These are phyloP conservation scores for Vinca major DNA, from an alignment of 305 asterid genomes.

Conservation along the genomic window DNA sequence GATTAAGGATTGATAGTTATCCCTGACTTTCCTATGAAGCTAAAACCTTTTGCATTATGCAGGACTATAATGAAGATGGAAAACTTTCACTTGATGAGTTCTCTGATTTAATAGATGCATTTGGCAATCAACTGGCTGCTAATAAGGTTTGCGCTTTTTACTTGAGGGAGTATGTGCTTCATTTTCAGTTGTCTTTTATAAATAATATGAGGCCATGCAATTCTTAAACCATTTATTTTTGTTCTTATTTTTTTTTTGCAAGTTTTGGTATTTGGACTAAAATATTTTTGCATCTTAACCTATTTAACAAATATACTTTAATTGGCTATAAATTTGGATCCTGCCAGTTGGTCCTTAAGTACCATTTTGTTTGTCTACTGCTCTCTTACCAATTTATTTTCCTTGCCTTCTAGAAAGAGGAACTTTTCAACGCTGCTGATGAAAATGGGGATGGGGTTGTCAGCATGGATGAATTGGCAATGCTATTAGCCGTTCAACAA, in stretches of 20 bases:
- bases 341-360: background rate
- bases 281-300: background rate
- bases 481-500: constrained; percentile 45
- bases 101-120: constrained; percentile 70
- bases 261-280: background rate
- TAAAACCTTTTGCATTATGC: constrained; percentile 19
- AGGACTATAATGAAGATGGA: constrained; percentile 82
- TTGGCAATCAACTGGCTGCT: constrained; percentile 85
- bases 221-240: background rate
- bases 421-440: constrained; percentile 87
- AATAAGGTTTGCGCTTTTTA: constrained; percentile 47
- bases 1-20: background rate
- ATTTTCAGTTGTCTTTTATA: background rate
- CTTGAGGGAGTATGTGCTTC: background rate
- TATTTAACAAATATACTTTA: background rate
- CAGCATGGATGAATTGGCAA: constrained; percentile 91
- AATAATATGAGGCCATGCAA: background rate
- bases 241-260: background rate
- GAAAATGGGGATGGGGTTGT: constrained; percentile 85
- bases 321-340: background rate
- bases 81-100: constrained; percentile 61
- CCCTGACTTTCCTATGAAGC: background rate
- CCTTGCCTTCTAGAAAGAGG: constrained; percentile 63
- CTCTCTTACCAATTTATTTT: constrained; percentile 20
- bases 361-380: background rate